A percentile compares a stretch with the other conserved stretches of the same genome.
phyloP scores from a whole-genome alignment of 331 rosid species.

The Acacia pycnantha region DNA sequence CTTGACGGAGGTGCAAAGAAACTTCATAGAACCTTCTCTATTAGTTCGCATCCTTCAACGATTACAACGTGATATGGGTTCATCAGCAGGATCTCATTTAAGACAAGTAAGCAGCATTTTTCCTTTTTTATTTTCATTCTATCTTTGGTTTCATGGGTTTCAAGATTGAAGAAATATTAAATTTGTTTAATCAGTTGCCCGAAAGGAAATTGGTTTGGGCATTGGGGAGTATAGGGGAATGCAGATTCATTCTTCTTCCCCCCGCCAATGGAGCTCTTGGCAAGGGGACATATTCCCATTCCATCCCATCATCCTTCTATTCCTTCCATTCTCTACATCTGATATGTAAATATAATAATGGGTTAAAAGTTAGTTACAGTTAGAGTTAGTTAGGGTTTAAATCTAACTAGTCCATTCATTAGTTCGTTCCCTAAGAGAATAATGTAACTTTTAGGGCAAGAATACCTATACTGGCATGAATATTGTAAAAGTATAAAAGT shows the following conservation, averaged over 20 bases:
- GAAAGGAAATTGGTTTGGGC: too few species aligned
- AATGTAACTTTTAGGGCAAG: too few species aligned
- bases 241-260: background rate
- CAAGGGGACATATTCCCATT: background rate
- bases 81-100: conserved; percentile 72
- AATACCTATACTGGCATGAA: too few species aligned
- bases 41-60: conserved; percentile 94
- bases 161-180: background rate
- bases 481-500: too few species aligned
- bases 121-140: background rate
- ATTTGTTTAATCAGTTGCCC: background rate
- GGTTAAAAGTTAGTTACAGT: too few species aligned
- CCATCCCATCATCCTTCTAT: background rate
- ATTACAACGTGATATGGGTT: conserved; percentile 92
- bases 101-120: conserved; percentile 63
- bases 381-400: too few species aligned
- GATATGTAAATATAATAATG: too few species aligned
- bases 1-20: conserved; percentile 90
- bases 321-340: background rate
- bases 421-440: too few species aligned
- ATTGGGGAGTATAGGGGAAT: background rate
- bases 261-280: too few species aligned
- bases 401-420: too few species aligned
- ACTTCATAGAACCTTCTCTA: conserved; percentile 72
- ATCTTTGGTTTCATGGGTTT: background rate